phyloP scores from a whole-genome alignment of 495 filamentous ascomycete genomes.

The Usnea hakonensis region DNA sequence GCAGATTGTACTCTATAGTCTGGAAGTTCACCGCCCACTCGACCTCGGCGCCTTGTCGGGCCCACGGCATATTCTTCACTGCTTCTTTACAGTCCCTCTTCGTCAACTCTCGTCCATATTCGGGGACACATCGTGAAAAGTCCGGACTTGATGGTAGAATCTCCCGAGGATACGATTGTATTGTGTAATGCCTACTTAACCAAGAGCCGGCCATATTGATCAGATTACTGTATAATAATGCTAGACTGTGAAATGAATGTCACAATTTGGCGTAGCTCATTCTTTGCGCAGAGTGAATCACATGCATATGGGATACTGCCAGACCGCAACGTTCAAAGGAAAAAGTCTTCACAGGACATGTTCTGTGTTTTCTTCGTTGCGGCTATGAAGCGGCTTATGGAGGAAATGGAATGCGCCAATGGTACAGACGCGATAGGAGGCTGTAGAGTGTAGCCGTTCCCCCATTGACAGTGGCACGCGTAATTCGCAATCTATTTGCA shows the following conservation, averaged over 20 bases:
- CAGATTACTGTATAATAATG: background rate
- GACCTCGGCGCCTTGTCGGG: background rate
- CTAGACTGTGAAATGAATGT: background rate
- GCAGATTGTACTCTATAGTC: background rate
- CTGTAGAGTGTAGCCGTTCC: too few relatives aligned
- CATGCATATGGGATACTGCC: background rate
- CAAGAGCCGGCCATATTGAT: background rate
- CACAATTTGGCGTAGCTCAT: background rate
- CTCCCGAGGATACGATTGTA: background rate
- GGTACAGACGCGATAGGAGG: background rate
- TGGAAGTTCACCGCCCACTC: background rate
- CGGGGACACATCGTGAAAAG: background rate
- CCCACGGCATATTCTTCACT: constrained; percentile 6
- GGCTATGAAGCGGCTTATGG: background rate
- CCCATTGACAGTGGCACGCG: background rate
- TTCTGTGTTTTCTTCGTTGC: background rate
- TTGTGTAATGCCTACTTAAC: background rate
- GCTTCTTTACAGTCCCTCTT: constrained; percentile 2
- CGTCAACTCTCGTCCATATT: background rate
- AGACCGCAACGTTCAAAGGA: background rate
- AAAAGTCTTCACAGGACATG: background rate
- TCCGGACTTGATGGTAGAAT: background rate
- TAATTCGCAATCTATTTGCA: background rate
- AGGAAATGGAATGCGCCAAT: background rate
- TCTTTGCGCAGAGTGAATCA: background rate